phyloP scores from a whole-genome alignment of 1,284 basidiomycete species.

The Wallemia mellicola region DNA sequence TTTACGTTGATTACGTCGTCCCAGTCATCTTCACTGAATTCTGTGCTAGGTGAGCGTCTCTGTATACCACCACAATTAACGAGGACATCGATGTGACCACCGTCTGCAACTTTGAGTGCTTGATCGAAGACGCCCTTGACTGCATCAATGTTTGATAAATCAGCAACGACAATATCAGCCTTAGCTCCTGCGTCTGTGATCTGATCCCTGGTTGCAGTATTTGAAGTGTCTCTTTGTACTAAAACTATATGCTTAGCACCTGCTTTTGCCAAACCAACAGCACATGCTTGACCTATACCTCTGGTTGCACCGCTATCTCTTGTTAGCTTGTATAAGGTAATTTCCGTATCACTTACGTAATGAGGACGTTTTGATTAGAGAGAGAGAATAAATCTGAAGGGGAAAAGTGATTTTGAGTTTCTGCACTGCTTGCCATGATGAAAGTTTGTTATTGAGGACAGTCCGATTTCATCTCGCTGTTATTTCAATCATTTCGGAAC shows the following conservation, averaged over 20 bases:
- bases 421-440: not conserved
- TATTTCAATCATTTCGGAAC: too few relatives aligned
- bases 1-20: slow-evolving; percentile 56
- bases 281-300: slow-evolving; percentile 16
- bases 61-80: slow-evolving; percentile 91
- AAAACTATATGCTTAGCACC: slow-evolving; percentile 47
- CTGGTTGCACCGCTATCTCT: not conserved
- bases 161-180: slow-evolving; percentile 32
- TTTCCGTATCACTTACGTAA: not conserved
- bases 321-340: not conserved
- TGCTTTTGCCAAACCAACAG: slow-evolving; percentile 21
- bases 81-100: slow-evolving; percentile 38
- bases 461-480: too few relatives aligned
- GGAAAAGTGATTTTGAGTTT: not conserved
- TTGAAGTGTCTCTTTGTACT: slow-evolving; percentile 26
- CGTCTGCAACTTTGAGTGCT: slow-evolving; percentile 29
- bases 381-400: not conserved
- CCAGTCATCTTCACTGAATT: slow-evolving; percentile 64
- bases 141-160: slow-evolving; percentile 34
- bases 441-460: too few relatives aligned
- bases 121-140: slow-evolving; percentile 35
- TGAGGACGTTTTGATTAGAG: not conserved
- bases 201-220: slow-evolving; percentile 22
- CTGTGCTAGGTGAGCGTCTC: slow-evolving; percentile 44
- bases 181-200: slow-evolving; percentile 23